phyloP scores from a whole-genome alignment of 371 early-diverging fungal species.

The Mucor velutinosus region DNA sequence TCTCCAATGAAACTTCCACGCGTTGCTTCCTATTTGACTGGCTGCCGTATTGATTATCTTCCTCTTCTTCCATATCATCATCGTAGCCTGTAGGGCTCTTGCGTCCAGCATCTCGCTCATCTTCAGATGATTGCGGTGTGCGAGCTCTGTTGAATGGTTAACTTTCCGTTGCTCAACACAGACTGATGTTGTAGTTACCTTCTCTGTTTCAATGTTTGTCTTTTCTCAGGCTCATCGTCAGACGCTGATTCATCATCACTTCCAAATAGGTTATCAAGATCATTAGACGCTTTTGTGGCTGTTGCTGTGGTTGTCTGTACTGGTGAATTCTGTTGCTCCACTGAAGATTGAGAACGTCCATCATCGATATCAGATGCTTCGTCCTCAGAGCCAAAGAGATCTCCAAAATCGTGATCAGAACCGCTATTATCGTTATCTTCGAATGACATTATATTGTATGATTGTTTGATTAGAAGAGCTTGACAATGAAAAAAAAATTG shows the following conservation, averaged over 20 bases:
- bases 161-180: neutral
- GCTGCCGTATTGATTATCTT: slow-evolving; percentile 29
- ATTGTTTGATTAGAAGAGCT: neutral
- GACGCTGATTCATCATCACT: slow-evolving; percentile 39
- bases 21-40: slow-evolving; percentile 35
- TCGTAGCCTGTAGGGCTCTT: slow-evolving; percentile 4
- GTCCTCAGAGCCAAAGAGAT: slow-evolving; percentile 54
- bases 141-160: neutral
- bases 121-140: slow-evolving; percentile 14
- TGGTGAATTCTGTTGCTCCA: slow-evolving; percentile 16
- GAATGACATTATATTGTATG: slow-evolving; percentile 7
- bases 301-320: neutral
- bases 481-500: neutral
- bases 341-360: slow-evolving; percentile 32
- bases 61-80: slow-evolving; percentile 8
- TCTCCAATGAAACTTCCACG: slow-evolving; percentile 35
- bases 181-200: slow-evolving; percentile 53
- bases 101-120: slow-evolving; percentile 19
- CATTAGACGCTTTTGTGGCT: slow-evolving; percentile 1
- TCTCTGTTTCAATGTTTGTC: slow-evolving; percentile 28
- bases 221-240: slow-evolving; percentile 61
- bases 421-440: slow-evolving; percentile 13
- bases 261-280: slow-evolving; percentile 34
- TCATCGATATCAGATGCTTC: slow-evolving; percentile 52
- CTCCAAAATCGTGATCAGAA: slow-evolving; percentile 40